Conservation (phyloP, 768 basidiomycete species). For the Xerocomellus intermedius region DNA sequence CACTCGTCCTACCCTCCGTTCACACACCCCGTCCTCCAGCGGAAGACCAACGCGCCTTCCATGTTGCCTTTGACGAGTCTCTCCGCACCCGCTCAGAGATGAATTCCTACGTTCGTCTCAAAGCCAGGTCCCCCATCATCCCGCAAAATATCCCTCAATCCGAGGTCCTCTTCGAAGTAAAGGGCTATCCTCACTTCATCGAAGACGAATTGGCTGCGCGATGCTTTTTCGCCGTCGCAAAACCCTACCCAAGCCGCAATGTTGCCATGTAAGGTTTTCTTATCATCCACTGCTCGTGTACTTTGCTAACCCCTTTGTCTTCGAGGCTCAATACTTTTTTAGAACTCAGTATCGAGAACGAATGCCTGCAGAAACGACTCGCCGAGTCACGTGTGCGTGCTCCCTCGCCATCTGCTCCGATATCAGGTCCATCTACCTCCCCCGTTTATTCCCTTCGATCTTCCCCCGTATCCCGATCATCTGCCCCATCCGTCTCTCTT, state of each 20-base stretch:
- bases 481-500: conserved; percentile 20
- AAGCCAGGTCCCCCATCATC: conserved; percentile 39
- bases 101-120: conserved; percentile 59
- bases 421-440: conserved; percentile 14
- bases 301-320: conserved; percentile 1
- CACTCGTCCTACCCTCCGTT: neutral
- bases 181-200: conserved; percentile 58
- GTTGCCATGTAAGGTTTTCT: conserved; percentile 53
- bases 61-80: conserved; percentile 51
- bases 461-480: conserved; percentile 23
- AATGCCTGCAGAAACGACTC: conserved; percentile 66
- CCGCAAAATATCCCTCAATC: conserved; percentile 31
- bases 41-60: conserved; percentile 53
- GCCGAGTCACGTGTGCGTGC: conserved; percentile 38
- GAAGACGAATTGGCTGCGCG: conserved; percentile 40
- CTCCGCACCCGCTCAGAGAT: conserved; percentile 50
- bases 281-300: neutral
- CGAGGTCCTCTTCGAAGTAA: conserved; percentile 69
- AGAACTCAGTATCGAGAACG: conserved; percentile 88
- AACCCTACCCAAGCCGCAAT: conserved; percentile 75
- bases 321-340: conserved; percentile 67
- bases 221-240: conserved; percentile 74
- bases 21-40: conserved; percentile 35
- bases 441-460: conserved; percentile 30
- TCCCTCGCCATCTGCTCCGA: conserved; percentile 16